A percentile compares a stretch with the other conserved stretches of the same genome.
Evolutionary conservation across 768 basidiomycete species (phyloP).

Genomic region (Crassisporium funariophilum): DNA sequence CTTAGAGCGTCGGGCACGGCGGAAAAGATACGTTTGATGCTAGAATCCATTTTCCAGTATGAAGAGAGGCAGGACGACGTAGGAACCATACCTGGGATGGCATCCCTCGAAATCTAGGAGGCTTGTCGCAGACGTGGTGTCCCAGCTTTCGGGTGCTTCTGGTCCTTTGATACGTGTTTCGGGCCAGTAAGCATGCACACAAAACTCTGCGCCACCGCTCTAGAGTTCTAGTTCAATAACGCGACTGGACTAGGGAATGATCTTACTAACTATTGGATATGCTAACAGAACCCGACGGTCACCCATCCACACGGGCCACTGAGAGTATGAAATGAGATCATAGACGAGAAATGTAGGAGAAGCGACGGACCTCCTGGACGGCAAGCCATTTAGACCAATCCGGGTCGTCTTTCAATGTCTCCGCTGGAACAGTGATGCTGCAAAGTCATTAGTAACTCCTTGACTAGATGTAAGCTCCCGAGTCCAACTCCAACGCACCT

Average conservation of each 20-base stretch:
- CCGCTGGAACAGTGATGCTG: conserved; percentile 39
- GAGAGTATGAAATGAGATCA: background rate
- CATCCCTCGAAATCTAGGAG: conserved; percentile 35
- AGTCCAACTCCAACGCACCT: conserved; percentile 36
- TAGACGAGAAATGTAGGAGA: background rate
- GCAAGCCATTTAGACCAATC: conserved; percentile 33
- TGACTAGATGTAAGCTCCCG: too few relatives aligned
- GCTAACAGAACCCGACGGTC: conserved; percentile 27
- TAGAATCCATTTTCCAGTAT: too few relatives aligned
- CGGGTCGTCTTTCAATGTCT: conserved; percentile 40
- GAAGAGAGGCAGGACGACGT: too few relatives aligned
- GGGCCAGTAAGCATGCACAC: conserved; percentile 41
- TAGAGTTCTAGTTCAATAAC: conserved; percentile 13
- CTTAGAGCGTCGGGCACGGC: conserved; percentile 35
- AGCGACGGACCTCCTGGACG: conserved; percentile 33
- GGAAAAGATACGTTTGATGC: conserved; percentile 37
- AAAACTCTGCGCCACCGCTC: conserved; percentile 41
- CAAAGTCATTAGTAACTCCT: too few relatives aligned
- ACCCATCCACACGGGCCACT: conserved; percentile 39
- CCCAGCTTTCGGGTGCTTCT: conserved; percentile 37
- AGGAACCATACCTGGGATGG: conserved; percentile 16
- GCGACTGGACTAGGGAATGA: background rate
- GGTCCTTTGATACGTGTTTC: conserved; percentile 25
- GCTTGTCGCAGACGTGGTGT: conserved; percentile 30
- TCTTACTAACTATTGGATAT: conserved; percentile 29